A percentile compares a stretch with the other conserved stretches of the same genome.
Evolutionary conservation across 768 basidiomycete genomes (phyloP).

Genomic region (Pleurotus citrinopileatus): DNA sequence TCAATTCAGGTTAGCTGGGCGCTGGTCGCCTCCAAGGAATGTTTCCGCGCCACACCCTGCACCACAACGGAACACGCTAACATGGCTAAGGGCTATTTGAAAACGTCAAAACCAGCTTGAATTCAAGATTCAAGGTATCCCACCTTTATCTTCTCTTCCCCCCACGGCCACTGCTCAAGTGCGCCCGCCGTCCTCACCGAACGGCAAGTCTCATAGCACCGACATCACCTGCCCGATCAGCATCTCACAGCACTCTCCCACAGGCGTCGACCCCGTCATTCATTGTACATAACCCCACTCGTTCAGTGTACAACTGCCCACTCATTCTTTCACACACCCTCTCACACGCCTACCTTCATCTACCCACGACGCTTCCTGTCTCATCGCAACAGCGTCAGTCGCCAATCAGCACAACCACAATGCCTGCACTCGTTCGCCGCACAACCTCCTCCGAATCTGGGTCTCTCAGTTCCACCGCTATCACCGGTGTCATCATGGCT

Average conservation of each 20-base stretch:
- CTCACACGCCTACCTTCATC: neutral
- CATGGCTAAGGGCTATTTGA: no score
- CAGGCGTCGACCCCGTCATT: constrained; percentile 1
- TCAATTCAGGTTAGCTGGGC: neutral
- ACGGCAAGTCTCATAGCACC: no score
- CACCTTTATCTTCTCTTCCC: neutral
- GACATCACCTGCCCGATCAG: no score
- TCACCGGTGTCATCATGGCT: neutral
- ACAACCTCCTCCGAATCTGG: neutral
- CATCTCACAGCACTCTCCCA: neutral
- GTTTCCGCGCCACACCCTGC: no score
- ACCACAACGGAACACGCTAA: no score
- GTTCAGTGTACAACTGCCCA: neutral
- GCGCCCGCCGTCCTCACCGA: no score
- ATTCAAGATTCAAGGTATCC: neutral
- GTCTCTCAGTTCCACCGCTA: neutral
- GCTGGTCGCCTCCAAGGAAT: no score
- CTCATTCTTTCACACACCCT: no score
- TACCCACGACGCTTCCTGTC: neutral
- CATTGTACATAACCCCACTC: neutral
- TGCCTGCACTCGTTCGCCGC: neutral
- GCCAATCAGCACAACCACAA: neutral
- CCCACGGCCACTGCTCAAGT: neutral
- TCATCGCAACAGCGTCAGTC: neutral
- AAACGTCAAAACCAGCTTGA: no score